phyloP scores from a whole-genome alignment of 2,329 filamentous ascomycete species.

The Aspergillus brasiliensis region DNA sequence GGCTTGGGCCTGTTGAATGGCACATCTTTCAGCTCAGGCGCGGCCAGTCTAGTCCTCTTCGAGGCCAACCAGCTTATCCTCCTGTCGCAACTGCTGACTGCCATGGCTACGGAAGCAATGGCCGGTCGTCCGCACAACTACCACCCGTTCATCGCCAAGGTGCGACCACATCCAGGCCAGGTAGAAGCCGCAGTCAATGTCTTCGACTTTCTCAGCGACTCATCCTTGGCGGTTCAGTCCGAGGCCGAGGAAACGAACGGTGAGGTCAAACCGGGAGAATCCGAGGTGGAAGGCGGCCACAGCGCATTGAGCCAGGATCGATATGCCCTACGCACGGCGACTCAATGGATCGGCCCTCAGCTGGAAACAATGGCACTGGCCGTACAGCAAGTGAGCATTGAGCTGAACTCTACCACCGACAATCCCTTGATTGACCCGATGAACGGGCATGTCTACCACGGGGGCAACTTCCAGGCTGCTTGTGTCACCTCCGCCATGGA shows the following conservation, averaged over 20 bases:
- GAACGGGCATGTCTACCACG: constrained; percentile 53
- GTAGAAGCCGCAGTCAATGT: constrained; percentile 60
- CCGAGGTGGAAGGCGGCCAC: no score
- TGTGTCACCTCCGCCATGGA: constrained; percentile 67
- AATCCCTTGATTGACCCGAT: constrained; percentile 62
- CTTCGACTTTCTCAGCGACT: constrained; percentile 47
- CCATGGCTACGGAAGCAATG: constrained; percentile 63
- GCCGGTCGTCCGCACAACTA: constrained; percentile 58
- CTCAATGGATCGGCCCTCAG: constrained; percentile 69
- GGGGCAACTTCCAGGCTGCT: constrained; percentile 69
- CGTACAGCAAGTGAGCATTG: constrained; percentile 56
- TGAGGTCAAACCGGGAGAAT: constrained; percentile 25
- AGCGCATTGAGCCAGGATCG: constrained; percentile 65
- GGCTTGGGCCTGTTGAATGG: constrained; percentile 55
- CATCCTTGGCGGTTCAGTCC: constrained; percentile 42
- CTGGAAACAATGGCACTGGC: constrained; percentile 65
- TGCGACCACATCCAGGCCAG: constrained; percentile 64
- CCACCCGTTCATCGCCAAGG: constrained; percentile 59
- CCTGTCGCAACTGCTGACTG: constrained; percentile 60
- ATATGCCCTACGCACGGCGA: constrained; percentile 63
- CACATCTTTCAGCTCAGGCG: constrained; percentile 48
- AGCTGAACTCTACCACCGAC: constrained; percentile 68
- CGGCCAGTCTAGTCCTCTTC: constrained; percentile 51
- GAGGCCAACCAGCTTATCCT: constrained; percentile 57
- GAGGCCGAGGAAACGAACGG: constrained; percentile 21